These are phyloP conservation scores for Gossypium ekmanianum DNA, from an alignment of 345 rosid species.

Conservation along the genomic window DNA sequence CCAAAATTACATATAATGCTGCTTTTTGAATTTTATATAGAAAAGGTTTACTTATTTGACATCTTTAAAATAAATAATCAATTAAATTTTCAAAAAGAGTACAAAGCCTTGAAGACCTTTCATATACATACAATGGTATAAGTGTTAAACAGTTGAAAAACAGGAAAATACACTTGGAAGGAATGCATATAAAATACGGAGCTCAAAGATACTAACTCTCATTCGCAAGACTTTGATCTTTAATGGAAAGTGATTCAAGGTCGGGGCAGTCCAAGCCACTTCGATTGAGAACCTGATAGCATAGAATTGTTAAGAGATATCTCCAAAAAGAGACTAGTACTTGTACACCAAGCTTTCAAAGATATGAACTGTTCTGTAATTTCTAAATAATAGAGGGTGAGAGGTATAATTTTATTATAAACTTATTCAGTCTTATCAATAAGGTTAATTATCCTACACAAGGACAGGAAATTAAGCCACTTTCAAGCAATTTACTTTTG, in stretches of 20 bases:
- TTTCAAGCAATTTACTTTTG: not conserved
- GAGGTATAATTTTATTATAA: not conserved
- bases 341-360: not conserved
- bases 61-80: not conserved
- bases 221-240: conserved; percentile 71
- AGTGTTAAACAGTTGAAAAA: not conserved
- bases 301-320: not conserved
- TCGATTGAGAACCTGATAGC: conserved; percentile 62
- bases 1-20: not conserved
- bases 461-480: not conserved
- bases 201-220: conserved; percentile 53
- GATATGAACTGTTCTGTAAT: not conserved
- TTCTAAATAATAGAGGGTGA: not conserved
- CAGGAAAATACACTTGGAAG: not conserved
- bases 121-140: not conserved
- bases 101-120: not conserved
- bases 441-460: conserved; percentile 4
- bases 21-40: not conserved
- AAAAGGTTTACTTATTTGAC: not conserved
- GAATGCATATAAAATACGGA: not conserved
- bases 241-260: conserved; percentile 62
- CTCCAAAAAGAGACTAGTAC: not conserved
- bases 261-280: conserved; percentile 74
- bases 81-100: not conserved
- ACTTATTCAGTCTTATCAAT: not conserved